These are phyloP conservation scores for Hanseniaspora occidentalis DNA, from an alignment of 805 yeast species.

Conservation along the genomic window DNA sequence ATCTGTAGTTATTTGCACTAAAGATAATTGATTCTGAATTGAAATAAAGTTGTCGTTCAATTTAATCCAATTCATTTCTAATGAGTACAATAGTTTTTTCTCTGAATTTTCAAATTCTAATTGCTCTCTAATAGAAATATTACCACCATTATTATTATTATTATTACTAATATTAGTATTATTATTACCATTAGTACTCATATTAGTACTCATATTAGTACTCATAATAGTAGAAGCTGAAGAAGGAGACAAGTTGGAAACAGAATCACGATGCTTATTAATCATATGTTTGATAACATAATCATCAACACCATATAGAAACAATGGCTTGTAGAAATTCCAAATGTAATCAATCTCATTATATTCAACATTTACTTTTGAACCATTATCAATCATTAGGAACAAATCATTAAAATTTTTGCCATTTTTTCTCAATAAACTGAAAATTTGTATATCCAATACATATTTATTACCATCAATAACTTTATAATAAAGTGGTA, in stretches of 20 bases:
- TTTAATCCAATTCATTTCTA: constrained; percentile 21
- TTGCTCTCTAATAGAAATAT: background rate
- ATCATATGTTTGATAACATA: background rate
- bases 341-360: constrained; percentile 16
- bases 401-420: too few species aligned
- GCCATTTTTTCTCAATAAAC: constrained; percentile 11
- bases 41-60: constrained; percentile 10
- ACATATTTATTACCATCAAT: constrained; percentile 11
- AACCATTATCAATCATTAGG: constrained; percentile 1
- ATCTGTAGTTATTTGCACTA: too few species aligned
- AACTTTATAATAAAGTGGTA: constrained; percentile 1
- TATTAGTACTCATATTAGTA: too few species aligned
- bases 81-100: constrained; percentile 11
- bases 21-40: too few species aligned
- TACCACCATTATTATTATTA: too few species aligned
- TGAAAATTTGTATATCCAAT: constrained; percentile 18
- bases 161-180: too few species aligned
- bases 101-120: constrained; percentile 15
- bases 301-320: constrained; percentile 19
- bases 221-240: too few species aligned
- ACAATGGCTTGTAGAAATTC: constrained; percentile 21
- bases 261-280: background rate
- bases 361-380: constrained; percentile 3
- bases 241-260: too few species aligned
- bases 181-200: too few species aligned